Evolutionary conservation across 805 yeast genomes (phyloP), one percentile per base, ranked within the genome.

Genomic region (Schwanniomyces sp.): DNA sequence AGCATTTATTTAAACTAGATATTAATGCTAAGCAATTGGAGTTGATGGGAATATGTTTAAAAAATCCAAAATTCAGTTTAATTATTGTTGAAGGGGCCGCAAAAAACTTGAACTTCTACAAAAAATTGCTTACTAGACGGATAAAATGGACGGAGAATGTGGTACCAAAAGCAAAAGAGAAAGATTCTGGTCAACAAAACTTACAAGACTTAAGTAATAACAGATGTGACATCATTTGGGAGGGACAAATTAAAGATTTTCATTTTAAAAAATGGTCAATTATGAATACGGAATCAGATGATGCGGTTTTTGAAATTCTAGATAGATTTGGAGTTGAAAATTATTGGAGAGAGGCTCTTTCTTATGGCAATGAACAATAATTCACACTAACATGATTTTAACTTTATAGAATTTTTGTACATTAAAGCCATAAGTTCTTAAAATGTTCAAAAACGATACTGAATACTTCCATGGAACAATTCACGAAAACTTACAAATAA

Each of bases 41-140:
- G 1, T 64, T 91, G 24, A 73, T 71, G 2, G 99, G 99, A 0
- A 71, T 81, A 24, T 76, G 84, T 48, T 57, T 85, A 3, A 61
- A 73, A 2, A 62, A 78, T 18, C 68, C 74, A 1, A 64, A 55
- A 12, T 76, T 81, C 51, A 80, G 80, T 34, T 58, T 91, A 36
- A 75, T 92, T 0, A 71, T 92, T 2, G 85, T 82, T 1, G 92
- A 88, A 56, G 97, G 97, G 0, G 84, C 86, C 0, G 78, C 70
- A 28, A 82, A 82, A 51, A 72, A 82, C 32, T 66, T 87, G 18
- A 73, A 71, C n/a, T 80, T 80, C 54, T 91, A 81, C 64, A 81
- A 81, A 45, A 82, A 80, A 51, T 69, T 91, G 42, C 55, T 91
- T 57, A 59, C 73, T 43, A 69, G 70, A 32, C 71, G 96, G 47